Conservation (phyloP, 192 early-diverging fungal species). For the Coemansia sp. region DNA sequence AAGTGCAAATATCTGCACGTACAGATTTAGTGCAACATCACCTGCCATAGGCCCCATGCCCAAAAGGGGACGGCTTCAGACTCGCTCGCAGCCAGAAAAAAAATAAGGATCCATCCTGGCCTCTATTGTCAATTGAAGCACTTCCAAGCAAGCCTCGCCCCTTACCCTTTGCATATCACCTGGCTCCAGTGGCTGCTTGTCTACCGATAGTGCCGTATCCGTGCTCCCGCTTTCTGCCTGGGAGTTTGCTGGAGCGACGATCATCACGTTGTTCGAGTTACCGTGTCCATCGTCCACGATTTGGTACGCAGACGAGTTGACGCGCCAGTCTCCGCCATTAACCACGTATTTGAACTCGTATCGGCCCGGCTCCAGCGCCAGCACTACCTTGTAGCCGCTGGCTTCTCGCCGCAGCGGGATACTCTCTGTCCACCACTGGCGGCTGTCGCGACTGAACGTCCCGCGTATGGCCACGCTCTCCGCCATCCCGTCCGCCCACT, state of each 20-base stretch:
- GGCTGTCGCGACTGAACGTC: conserved; percentile 25
- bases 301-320: conserved; percentile 23
- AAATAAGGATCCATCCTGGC: too few relatives aligned
- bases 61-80: neutral
- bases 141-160: neutral
- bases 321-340: conserved; percentile 37
- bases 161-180: neutral
- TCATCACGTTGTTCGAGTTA: conserved; percentile 41
- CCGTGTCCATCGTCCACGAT: conserved; percentile 29
- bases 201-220: conserved; percentile 2
- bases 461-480: conserved; percentile 41
- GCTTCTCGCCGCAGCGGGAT: conserved; percentile 22
- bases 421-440: conserved; percentile 36
- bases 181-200: conserved; percentile 1
- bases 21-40: neutral
- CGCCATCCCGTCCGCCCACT: conserved; percentile 31
- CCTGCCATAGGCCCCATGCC: neutral
- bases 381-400: conserved; percentile 7
- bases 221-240: neutral
- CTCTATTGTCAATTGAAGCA: neutral
- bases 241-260: conserved; percentile 4
- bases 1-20: conserved; percentile 8
- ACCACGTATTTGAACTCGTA: conserved; percentile 53
- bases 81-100: neutral
- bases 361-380: conserved; percentile 30